Conservation (phyloP, 768 basidiomycete species). For the Crepidotus variabilis region DNA sequence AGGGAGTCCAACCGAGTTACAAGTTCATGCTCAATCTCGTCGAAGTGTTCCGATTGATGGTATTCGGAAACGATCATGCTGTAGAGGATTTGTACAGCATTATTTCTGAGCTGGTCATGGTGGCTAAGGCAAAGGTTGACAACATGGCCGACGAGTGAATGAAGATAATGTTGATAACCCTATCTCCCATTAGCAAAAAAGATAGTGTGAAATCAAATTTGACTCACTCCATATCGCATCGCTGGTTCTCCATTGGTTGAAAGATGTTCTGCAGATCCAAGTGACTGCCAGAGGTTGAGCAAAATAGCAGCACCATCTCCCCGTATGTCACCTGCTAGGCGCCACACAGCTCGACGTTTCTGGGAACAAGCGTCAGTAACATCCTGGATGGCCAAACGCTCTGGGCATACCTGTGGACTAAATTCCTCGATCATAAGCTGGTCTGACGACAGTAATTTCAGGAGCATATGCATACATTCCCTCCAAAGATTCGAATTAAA, state of each 20-base stretch:
- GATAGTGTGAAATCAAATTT: neutral
- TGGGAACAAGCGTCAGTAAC: slow-evolving; percentile 25
- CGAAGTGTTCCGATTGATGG: slow-evolving; percentile 79
- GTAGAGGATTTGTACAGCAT: slow-evolving; percentile 89
- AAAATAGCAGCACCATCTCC: slow-evolving; percentile 86
- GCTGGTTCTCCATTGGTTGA: slow-evolving; percentile 47
- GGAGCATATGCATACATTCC: slow-evolving; percentile 74
- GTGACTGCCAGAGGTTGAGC: slow-evolving; percentile 77
- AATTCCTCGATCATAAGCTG: slow-evolving; percentile 94
- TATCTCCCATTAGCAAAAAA: slow-evolving; percentile 24
- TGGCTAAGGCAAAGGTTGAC: slow-evolving; percentile 92
- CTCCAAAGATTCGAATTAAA: slow-evolving; percentile 82
- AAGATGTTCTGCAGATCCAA: slow-evolving; percentile 71
- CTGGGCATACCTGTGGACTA: slow-evolving; percentile 72
- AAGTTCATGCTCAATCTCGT: slow-evolving; percentile 87
- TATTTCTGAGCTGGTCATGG: slow-evolving; percentile 87
- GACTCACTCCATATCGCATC: slow-evolving; percentile 67
- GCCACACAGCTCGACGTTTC: slow-evolving; percentile 96
- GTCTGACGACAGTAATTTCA: slow-evolving; percentile 84
- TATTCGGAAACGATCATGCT: slow-evolving; percentile 95
- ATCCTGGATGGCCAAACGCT: neutral
- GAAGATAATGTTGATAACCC: slow-evolving; percentile 84
- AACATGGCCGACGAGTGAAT: slow-evolving; percentile 82
- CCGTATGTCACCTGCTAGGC: slow-evolving; percentile 92
- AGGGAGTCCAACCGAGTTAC: slow-evolving; percentile 87